A percentile compares a stretch with the other conserved stretches of the same genome.
Conservation (phyloP, 2,329 filamentous ascomycete species). For the Metarhizium guizhouense region DNA sequence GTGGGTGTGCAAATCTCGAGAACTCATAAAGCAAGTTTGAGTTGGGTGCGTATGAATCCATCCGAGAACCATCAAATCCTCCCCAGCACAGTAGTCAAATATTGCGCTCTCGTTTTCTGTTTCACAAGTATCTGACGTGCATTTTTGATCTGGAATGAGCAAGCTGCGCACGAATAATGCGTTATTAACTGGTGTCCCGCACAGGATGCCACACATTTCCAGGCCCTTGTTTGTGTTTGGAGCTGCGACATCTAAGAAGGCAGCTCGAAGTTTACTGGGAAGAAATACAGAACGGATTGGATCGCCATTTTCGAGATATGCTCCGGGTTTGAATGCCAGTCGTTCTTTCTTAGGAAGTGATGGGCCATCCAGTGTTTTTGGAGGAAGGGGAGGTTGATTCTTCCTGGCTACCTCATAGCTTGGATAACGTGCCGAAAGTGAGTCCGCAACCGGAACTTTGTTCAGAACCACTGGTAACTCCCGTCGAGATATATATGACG, state of each 20-base stretch:
- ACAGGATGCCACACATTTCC: slow-evolving; percentile 92
- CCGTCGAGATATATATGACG: neutral
- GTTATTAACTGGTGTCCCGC: slow-evolving; percentile 83
- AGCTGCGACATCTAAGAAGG: slow-evolving; percentile 66
- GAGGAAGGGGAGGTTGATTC: slow-evolving; percentile 16
- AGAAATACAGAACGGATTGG: slow-evolving; percentile 84
- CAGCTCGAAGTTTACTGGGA: slow-evolving; percentile 61
- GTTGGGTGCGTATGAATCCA: slow-evolving; percentile 99
- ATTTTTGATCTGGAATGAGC: slow-evolving; percentile 82
- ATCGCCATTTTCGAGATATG: slow-evolving; percentile 81
- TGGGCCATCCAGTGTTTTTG: slow-evolving; percentile 18
- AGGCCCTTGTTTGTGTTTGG: slow-evolving; percentile 73
- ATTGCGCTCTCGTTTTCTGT: slow-evolving; percentile 78
- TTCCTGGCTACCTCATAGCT: neutral
- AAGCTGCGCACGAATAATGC: slow-evolving; percentile 85
- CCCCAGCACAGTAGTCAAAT: slow-evolving; percentile 79
- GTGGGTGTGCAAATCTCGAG: slow-evolving; percentile 86
- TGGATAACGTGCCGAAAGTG: slow-evolving; percentile 7
- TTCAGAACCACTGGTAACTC: slow-evolving; percentile 17
- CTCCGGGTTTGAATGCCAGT: slow-evolving; percentile 64
- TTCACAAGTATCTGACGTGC: slow-evolving; percentile 89
- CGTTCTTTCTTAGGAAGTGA: slow-evolving; percentile 39
- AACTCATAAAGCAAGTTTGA: slow-evolving; percentile 97
- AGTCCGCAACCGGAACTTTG: slow-evolving; percentile 15
- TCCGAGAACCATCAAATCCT: slow-evolving; percentile 78